Evolutionary conservation across 208 protist genomes (phyloP), one percentile per base, ranked within the genome.

Genomic region (Wallacemonas collosoma): DNA sequence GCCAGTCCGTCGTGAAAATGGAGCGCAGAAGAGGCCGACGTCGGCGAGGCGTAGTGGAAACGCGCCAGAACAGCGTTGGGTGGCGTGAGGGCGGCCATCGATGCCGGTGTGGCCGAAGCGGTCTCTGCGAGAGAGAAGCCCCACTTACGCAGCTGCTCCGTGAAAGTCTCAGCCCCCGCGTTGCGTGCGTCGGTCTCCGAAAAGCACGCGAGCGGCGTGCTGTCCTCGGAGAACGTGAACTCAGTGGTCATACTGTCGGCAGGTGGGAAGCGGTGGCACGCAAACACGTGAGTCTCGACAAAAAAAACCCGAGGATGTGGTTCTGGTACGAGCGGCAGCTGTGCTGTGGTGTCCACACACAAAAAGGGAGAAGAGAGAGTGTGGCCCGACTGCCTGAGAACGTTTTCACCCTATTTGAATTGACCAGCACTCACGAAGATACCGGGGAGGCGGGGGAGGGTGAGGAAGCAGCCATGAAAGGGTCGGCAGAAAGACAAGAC

Each of bases 1-100:
- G 76, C 69, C 11, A 88, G 65, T 2, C 86, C 86, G 44, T 80
- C 75, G 57, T 88, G 80, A 77, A 88, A 91, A n/a, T 75, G 80
- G 45, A 80, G 67, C 38, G 69, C 72, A 50, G 51, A 67, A 54
- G 57, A 71, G 53, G 71, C 63, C 7, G 39, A 47, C 14, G 38
- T 7, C 35, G 50, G 0, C 7, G 60, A 48, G 43, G 38, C 26
- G 36, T 45, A 57, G 9, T 7, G 39, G 17, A 53, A 4, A 41
- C 2, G 6, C 44, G 11, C 14, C 26, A 12, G 44, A n/a, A 8
- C 54, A 7, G 26, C 1, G n/a, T 26, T 51, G 48, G 8, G 44
- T 2, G 51, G 3, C 15, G 62, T 47, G 50, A 47, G 44, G 6
- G 74, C 69, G 73, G n/a, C 57, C 40, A 77, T 14, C 14, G 26